phyloP scores from a whole-genome alignment of 768 basidiomycete species.

The Hypholoma sublateritium region DNA sequence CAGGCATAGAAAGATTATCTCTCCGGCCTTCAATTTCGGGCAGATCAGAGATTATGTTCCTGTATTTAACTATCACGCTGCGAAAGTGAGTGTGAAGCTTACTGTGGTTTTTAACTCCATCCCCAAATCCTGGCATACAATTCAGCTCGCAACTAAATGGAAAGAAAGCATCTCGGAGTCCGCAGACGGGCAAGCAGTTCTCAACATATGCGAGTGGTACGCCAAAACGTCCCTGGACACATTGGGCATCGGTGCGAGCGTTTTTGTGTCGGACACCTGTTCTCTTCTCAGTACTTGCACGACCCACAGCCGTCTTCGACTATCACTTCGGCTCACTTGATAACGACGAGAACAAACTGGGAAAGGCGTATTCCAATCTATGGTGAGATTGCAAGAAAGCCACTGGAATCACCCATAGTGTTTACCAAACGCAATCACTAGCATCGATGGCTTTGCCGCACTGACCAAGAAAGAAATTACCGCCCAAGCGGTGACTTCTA shows the following conservation, averaged over 20 bases:
- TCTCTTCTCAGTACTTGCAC: not conserved
- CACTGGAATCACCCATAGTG: no score
- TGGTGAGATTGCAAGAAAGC: conserved; percentile 24
- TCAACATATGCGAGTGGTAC: conserved; percentile 37
- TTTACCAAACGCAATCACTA: conserved; percentile 5
- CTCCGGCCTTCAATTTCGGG: conserved; percentile 46
- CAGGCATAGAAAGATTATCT: conserved; percentile 45
- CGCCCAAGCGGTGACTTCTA: conserved; percentile 27
- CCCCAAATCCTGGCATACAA: not conserved
- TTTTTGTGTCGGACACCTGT: not conserved
- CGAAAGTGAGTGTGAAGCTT: conserved; percentile 23
- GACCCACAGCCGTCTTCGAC: conserved; percentile 45
- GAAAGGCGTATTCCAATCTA: conserved; percentile 33
- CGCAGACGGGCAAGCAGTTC: conserved; percentile 23
- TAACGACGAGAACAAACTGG: conserved; percentile 37
- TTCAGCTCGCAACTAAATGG: conserved; percentile 39
- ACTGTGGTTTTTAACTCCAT: not conserved
- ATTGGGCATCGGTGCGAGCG: conserved; percentile 43
- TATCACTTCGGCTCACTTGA: conserved; percentile 56
- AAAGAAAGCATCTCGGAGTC: conserved; percentile 32
- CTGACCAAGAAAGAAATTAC: conserved; percentile 31
- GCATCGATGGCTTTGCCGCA: conserved; percentile 30
- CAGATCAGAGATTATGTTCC: conserved; percentile 41
- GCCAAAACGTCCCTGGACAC: conserved; percentile 50
- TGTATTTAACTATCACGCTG: conserved; percentile 38